A percentile compares a stretch with the other conserved stretches of the same genome.
Evolutionary conservation across 2,329 filamentous ascomycete species (phyloP).

Genomic region (Xylaria sp.): DNA sequence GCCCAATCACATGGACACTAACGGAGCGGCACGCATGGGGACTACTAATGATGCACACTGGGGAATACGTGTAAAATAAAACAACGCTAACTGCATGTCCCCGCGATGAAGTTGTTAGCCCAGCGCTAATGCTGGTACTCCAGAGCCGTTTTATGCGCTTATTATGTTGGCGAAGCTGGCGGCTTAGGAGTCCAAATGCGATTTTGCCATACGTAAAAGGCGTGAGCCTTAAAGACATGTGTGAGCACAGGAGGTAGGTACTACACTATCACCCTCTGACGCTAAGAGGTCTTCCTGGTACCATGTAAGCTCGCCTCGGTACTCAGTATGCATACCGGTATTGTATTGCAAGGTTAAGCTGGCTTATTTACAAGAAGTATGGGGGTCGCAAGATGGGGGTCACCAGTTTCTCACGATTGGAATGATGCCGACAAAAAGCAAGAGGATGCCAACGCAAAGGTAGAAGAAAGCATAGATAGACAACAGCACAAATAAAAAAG

Average conservation of each 20-base stretch:
- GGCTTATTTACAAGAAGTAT: conserved; percentile 3
- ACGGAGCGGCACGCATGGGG: conserved; percentile 35
- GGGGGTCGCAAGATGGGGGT: conserved; percentile 20
- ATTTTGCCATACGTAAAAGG: not conserved
- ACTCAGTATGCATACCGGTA: conserved; percentile 1
- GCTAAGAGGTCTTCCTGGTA: not conserved
- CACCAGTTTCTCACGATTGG: not conserved
- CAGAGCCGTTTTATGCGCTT: not conserved
- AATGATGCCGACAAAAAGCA: conserved; percentile 18
- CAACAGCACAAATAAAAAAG: conserved; percentile 14
- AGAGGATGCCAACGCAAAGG: conserved; percentile 13
- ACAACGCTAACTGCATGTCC: not conserved
- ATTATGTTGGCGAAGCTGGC: not conserved
- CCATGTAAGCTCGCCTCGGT: not conserved
- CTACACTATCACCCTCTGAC: not conserved
- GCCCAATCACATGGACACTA: conserved; percentile 19
- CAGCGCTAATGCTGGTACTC: not conserved
- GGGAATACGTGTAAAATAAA: conserved; percentile 15
- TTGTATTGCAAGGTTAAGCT: not conserved
- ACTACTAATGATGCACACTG: conserved; percentile 7
- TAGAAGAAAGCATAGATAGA: not conserved
- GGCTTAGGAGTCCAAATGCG: not conserved
- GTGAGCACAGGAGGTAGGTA: not conserved
- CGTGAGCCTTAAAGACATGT: not conserved
- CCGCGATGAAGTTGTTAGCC: conserved; percentile 7